phyloP scores from a whole-genome alignment of 305 asterid species.

The Ruellia speciosa region DNA sequence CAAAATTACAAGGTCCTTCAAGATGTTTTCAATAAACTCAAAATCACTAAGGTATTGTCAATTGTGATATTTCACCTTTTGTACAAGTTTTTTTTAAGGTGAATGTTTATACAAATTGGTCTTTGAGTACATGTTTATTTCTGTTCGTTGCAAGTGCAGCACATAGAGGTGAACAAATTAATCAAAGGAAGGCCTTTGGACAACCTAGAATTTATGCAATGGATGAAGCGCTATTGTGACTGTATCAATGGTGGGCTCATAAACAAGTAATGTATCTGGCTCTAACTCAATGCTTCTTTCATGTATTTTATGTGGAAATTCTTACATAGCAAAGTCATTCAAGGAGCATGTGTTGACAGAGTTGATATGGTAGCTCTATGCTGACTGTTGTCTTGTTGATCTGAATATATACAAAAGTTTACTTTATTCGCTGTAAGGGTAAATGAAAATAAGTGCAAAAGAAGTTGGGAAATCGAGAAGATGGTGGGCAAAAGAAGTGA shows the following conservation, averaged over 20 bases:
- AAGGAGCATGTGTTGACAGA: too few species aligned
- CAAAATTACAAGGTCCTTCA: slow-evolving; percentile 92
- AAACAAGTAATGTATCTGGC: slow-evolving; percentile 32
- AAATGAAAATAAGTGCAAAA: too few species aligned
- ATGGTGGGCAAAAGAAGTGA: too few species aligned
- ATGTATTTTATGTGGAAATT: slow-evolving; percentile 1
- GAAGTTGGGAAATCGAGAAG: too few species aligned
- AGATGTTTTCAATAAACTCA: slow-evolving; percentile 87
- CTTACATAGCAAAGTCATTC: not conserved
- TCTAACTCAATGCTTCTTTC: slow-evolving; percentile 5
- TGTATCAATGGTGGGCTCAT: slow-evolving; percentile 44
- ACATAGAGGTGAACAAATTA: slow-evolving; percentile 79
- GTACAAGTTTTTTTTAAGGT: not conserved
- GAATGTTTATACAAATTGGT: not conserved
- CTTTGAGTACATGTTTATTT: not conserved
- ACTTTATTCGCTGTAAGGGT: too few species aligned
- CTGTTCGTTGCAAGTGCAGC: slow-evolving; percentile 30
- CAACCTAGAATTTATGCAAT: slow-evolving; percentile 88
- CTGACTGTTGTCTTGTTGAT: too few species aligned
- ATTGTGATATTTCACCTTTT: not conserved
- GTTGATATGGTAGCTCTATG: too few species aligned
- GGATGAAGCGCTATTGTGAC: slow-evolving; percentile 90
- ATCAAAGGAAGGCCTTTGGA: slow-evolving; percentile 88
- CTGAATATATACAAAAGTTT: too few species aligned
- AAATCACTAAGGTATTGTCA: slow-evolving; percentile 59